These are phyloP conservation scores for Aspergillus tanneri DNA, from an alignment of 2,329 filamentous ascomycete genomes.

Conservation along the genomic window DNA sequence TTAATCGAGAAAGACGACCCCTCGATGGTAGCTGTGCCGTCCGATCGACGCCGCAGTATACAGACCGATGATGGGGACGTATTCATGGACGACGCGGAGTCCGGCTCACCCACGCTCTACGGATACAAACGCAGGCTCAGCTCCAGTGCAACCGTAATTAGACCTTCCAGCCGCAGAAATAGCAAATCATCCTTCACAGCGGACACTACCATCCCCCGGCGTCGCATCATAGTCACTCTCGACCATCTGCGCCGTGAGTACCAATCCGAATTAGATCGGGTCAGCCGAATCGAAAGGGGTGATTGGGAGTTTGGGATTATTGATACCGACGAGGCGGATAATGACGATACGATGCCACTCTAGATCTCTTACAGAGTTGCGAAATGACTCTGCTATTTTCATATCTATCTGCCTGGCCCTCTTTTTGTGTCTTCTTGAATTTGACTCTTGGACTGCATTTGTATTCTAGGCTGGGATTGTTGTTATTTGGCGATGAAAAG, in stretches of 20 bases:
- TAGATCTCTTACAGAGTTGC: slow-evolving; percentile 10
- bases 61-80: slow-evolving; percentile 42
- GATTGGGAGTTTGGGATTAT: slow-evolving; percentile 71
- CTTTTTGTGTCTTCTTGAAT: not conserved
- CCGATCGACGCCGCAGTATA: slow-evolving; percentile 47
- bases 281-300: slow-evolving; percentile 83
- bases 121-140: slow-evolving; percentile 21
- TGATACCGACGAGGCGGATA: slow-evolving; percentile 27
- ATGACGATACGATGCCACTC: slow-evolving; percentile 40
- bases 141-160: slow-evolving; percentile 23
- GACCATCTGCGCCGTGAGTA: slow-evolving; percentile 86
- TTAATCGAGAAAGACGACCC: slow-evolving; percentile 49
- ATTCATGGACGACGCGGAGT: slow-evolving; percentile 40
- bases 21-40: slow-evolving; percentile 26
- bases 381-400: slow-evolving; percentile 6
- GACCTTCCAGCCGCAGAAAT: slow-evolving; percentile 20
- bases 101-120: slow-evolving; percentile 17
- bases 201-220: slow-evolving; percentile 32
- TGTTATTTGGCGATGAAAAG: slow-evolving; percentile 1
- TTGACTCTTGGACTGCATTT: slow-evolving; percentile 1
- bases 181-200: slow-evolving; percentile 23
- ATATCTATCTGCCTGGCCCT: not conserved
- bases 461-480: slow-evolving; percentile 11
- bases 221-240: slow-evolving; percentile 78
- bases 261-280: slow-evolving; percentile 82